Evolutionary conservation across 306 rosid species (phyloP).

Genomic region (Crotalaria pallida): DNA sequence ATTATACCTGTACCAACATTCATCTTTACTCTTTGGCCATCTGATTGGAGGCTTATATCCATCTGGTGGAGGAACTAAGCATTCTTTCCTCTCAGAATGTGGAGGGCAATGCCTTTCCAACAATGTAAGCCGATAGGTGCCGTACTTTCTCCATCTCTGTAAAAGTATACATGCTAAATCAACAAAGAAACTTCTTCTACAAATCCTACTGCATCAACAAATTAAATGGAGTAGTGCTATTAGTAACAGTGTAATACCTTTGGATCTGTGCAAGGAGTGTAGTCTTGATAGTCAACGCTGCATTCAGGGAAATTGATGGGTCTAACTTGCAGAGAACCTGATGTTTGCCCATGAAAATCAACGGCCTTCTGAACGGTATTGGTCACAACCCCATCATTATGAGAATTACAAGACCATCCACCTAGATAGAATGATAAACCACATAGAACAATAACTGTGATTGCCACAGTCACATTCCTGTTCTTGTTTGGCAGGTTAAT

Average conservation of each 20-base stretch:
- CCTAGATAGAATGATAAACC: constrained; percentile 88
- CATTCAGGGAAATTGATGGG: constrained; percentile 58
- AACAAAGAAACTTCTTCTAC: neutral
- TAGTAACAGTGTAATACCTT: constrained; percentile 72
- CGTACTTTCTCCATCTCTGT: constrained; percentile 92
- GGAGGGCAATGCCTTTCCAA: constrained; percentile 99
- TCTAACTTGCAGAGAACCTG: constrained; percentile 51
- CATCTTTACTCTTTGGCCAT: constrained; percentile 95
- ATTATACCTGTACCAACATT: constrained; percentile 94
- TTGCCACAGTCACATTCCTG: constrained; percentile 41
- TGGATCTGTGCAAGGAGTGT: constrained; percentile 99
- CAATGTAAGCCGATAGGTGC: constrained; percentile 69
- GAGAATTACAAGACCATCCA: constrained; percentile 55
- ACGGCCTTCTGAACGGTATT: constrained; percentile 25
- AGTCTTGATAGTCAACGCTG: constrained; percentile 67
- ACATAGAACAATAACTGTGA: constrained; percentile 52
- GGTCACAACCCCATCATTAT: constrained; percentile 30
- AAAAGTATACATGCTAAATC: constrained; percentile 28
- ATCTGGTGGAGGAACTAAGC: constrained; percentile 89
- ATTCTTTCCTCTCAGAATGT: constrained; percentile 70
- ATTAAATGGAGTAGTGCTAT: constrained; percentile 1
- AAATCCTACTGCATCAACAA: neutral
- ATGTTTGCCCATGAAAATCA: constrained; percentile 38
- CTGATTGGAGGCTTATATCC: constrained; percentile 89
- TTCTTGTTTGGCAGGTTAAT: constrained; percentile 45